Evolutionary conservation across 2,329 filamentous ascomycete species (phyloP).

Genomic region (Trichoderma guizhouense): DNA sequence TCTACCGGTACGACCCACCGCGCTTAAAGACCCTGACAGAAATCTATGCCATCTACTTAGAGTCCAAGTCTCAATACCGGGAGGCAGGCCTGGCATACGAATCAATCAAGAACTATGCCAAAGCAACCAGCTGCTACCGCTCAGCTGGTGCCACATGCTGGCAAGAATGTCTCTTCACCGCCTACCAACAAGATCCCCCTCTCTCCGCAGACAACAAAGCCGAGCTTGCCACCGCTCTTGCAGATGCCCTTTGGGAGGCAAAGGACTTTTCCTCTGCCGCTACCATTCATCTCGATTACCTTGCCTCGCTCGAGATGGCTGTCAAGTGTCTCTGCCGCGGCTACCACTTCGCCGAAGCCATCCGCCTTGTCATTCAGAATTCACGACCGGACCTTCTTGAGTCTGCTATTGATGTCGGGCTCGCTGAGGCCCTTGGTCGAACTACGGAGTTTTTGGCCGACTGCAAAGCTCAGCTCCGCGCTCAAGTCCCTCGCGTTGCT

Average conservation of each 20-base stretch:
- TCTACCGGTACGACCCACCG: slow-evolving; percentile 77
- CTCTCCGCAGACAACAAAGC: slow-evolving; percentile 57
- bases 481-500: slow-evolving; percentile 79
- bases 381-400: slow-evolving; percentile 60
- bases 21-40: slow-evolving; percentile 66
- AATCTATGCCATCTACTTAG: slow-evolving; percentile 76
- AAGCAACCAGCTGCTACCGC: slow-evolving; percentile 80
- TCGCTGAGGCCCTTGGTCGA: slow-evolving; percentile 75
- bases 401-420: slow-evolving; percentile 69
- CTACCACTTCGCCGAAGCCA: slow-evolving; percentile 84
- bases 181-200: slow-evolving; percentile 62
- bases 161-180: slow-evolving; percentile 84
- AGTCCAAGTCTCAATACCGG: slow-evolving; percentile 70
- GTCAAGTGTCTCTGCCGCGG: slow-evolving; percentile 80
- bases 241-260: slow-evolving; percentile 74
- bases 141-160: slow-evolving; percentile 73
- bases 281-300: slow-evolving; percentile 76
- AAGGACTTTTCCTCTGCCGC: slow-evolving; percentile 82
- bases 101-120: slow-evolving; percentile 68
- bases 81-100: slow-evolving; percentile 92
- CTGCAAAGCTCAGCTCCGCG: slow-evolving; percentile 78
- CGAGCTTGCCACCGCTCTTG: slow-evolving; percentile 69
- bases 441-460: slow-evolving; percentile 92
- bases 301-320: slow-evolving; percentile 66
- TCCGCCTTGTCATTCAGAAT: slow-evolving; percentile 67